These are phyloP conservation scores for Paraconiothyrium sp. DNA, from an alignment of 2,329 filamentous ascomycete genomes.

Conservation along the genomic window DNA sequence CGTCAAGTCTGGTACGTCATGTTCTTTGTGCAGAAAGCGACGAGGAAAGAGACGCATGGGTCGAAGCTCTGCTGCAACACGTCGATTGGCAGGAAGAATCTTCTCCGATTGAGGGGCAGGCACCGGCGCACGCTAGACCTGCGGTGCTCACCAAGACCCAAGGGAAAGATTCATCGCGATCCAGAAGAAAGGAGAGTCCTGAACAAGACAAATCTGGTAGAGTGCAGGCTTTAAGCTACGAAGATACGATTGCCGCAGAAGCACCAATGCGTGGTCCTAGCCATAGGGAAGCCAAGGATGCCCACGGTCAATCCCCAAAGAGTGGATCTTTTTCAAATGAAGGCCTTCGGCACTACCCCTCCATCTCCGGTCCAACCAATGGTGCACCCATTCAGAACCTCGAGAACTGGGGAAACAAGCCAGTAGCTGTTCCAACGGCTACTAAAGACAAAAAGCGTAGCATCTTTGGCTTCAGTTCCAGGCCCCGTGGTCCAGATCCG, in stretches of 20 bases:
- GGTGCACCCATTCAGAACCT: constrained; percentile 83
- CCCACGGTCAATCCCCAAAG: constrained; percentile 40
- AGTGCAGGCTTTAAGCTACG: constrained; percentile 63
- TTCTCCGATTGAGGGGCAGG: constrained; percentile 57
- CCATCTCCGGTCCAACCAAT: constrained; percentile 86
- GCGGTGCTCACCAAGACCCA: constrained; percentile 53
- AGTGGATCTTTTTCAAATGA: constrained; percentile 47
- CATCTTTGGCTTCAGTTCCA: constrained; percentile 72
- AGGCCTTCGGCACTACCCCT: constrained; percentile 46
- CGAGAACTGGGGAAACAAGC: constrained; percentile 85
- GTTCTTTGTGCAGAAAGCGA: constrained; percentile 97
- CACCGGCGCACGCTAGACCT: constrained; percentile 26
- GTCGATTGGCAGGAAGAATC: constrained; percentile 74
- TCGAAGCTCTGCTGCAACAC: constrained; percentile 87
- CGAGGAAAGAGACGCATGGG: constrained; percentile 90
- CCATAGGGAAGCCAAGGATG: constrained; percentile 36
- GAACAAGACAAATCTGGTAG: constrained; percentile 45
- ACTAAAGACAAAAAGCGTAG: constrained; percentile 85
- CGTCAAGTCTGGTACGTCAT: constrained; percentile 85
- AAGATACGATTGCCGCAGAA: constrained; percentile 66
- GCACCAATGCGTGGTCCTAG: constrained; percentile 62
- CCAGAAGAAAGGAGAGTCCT: constrained; percentile 49
- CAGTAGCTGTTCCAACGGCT: constrained; percentile 59
- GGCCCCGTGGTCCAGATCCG: constrained; percentile 73
- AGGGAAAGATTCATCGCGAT: constrained; percentile 39